These are phyloP conservation scores for Ustilago hordei DNA, from an alignment of 1,284 basidiomycete genomes.

Conservation along the genomic window DNA sequence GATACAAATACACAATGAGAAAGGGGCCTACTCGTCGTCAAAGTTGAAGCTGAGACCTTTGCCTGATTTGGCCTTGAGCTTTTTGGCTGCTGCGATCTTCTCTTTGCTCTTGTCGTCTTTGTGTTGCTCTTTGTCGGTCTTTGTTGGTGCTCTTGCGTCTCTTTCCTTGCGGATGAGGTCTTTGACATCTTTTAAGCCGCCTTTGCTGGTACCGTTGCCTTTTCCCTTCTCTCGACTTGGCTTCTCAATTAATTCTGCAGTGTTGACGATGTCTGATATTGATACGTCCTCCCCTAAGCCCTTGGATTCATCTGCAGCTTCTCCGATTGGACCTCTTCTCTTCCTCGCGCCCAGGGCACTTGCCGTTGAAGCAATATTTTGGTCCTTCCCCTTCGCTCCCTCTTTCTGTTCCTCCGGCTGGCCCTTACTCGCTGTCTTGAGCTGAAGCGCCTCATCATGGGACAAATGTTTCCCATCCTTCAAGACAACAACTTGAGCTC, in stretches of 20 bases:
- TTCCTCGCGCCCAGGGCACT: background rate
- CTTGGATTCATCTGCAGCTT: background rate
- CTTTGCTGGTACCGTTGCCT: background rate
- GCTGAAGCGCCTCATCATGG: constrained; percentile 32
- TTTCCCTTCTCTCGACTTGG: background rate
- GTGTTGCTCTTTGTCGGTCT: constrained; percentile 3
- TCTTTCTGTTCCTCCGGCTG: background rate
- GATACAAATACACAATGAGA: constrained; percentile 1
- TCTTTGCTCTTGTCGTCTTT: constrained; percentile 19
- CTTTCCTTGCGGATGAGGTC: constrained; percentile 23
- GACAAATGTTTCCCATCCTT: constrained; percentile 59
- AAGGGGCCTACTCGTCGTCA: constrained; percentile 30
- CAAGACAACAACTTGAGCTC: constrained; percentile 61
- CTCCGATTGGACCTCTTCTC: constrained; percentile 4
- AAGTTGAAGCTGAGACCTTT: constrained; percentile 51
- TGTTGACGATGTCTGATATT: constrained; percentile 1
- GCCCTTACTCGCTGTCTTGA: background rate
- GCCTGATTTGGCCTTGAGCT: constrained; percentile 35
- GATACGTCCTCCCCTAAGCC: background rate
- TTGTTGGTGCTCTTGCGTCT: background rate
- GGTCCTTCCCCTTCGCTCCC: background rate
- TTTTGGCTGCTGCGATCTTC: constrained; percentile 24
- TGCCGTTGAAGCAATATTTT: constrained; percentile 17
- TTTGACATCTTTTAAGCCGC: constrained; percentile 33
- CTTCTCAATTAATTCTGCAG: background rate